Base-by-base conservation (phyloP, 805 yeast genomes). In the Saccharomycopsis capsularis region DNA sequence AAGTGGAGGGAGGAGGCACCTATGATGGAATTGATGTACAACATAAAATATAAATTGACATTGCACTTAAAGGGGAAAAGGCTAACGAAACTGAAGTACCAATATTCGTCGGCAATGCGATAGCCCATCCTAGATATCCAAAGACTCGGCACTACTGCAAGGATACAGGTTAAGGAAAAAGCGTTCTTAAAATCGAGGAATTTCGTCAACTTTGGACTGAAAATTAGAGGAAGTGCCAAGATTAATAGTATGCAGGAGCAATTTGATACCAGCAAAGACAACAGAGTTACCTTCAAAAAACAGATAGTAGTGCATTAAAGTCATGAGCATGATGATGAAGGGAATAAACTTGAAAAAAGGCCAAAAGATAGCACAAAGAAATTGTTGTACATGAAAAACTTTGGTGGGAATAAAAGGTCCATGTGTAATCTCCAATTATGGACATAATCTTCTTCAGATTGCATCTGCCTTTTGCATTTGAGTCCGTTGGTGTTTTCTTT, bases 1-100 rank as follows among this genome's bases (percentile, higher is more conserved):
- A 65, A 51, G 44, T 66, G 65, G 3, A 55, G 36, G 0, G 75
- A 73, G 7, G 73, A 63, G 18, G 60, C 42, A 37, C 60, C 41
- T 47, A 61, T 56, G 9, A 68, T 56, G 3, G 63, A 59, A 27
- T 60, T 64, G 38, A 63, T 47, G 42, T 63, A 69, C 2, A 66
- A 59, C 22, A 67, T 60, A 54, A 65, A 68, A 52, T 60, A 69
- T 2, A 63, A 45, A 36, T 67, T 68, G 1, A 54, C 50, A 29
- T 63, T 62, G 21, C 48, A 46, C 7, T 64, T 67, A 43, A 48
- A 43, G 19, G 60, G 49, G 38, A 56, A 50, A 37, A 44, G 61
- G 27, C 55, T 11, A 9, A 13, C 47, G 29, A 38, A 22, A 23
- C 9, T 15, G 16, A 40, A 7, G 2, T 34, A 42, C 51, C 51